Evolutionary conservation across 2,329 filamentous ascomycete species (phyloP).

Genomic region (Cladosporium sphaerospermum): DNA sequence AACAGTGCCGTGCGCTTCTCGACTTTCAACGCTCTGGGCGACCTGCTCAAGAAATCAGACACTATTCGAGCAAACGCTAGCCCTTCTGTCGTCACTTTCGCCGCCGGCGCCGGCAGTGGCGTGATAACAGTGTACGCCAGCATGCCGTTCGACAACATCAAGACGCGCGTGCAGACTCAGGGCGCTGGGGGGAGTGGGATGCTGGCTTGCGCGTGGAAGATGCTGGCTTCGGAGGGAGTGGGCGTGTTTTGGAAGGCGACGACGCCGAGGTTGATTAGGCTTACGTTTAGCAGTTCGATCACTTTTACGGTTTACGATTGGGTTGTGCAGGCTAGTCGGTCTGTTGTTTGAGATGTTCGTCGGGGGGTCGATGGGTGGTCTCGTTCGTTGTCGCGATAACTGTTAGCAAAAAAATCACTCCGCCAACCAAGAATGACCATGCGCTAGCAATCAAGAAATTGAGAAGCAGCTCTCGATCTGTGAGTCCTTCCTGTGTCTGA

Average conservation of each 20-base stretch:
- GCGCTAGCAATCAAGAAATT: background rate
- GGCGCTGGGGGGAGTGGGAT: slow-evolving; percentile 22
- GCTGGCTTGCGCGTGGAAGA: slow-evolving; percentile 5
- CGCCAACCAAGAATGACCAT: background rate
- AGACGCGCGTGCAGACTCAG: slow-evolving; percentile 21
- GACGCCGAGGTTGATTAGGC: slow-evolving; percentile 10
- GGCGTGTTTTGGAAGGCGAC: slow-evolving; percentile 13
- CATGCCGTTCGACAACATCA: slow-evolving; percentile 25
- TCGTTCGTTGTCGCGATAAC: background rate
- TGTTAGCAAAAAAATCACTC: too few relatives aligned
- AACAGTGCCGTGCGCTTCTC: slow-evolving; percentile 22
- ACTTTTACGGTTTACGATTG: slow-evolving; percentile 12
- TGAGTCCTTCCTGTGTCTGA: background rate
- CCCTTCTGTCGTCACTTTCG: slow-evolving; percentile 11
- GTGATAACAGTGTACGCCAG: slow-evolving; percentile 20
- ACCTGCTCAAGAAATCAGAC: slow-evolving; percentile 8
- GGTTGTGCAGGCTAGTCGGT: background rate
- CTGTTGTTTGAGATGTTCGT: background rate
- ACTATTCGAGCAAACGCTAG: background rate
- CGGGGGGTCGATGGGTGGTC: background rate
- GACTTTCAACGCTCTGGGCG: slow-evolving; percentile 19
- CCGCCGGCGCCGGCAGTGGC: slow-evolving; percentile 17
- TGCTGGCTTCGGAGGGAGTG: slow-evolving; percentile 6
- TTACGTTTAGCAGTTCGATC: slow-evolving; percentile 11
- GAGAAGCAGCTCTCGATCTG: background rate